phyloP scores from a whole-genome alignment of 148 eudicot species.

The Oxyria digyna region DNA sequence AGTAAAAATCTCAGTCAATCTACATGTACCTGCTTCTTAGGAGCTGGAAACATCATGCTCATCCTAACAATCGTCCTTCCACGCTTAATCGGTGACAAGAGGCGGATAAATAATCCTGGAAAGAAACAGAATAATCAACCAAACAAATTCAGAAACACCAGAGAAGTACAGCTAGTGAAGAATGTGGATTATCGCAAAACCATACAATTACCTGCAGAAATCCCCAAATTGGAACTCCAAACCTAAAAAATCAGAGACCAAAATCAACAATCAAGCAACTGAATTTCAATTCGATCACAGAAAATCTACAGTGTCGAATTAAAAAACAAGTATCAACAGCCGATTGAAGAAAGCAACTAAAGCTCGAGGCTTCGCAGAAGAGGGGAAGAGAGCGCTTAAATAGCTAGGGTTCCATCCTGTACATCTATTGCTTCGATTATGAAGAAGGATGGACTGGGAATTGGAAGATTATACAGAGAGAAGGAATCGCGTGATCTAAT shows the following conservation, averaged over 20 bases:
- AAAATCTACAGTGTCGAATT: not conserved
- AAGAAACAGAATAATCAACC: not conserved
- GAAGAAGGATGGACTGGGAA: not conserved
- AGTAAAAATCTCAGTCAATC: not conserved
- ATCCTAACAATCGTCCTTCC: not conserved
- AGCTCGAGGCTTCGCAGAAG: not conserved
- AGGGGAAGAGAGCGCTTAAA: not conserved
- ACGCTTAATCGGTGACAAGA: not conserved
- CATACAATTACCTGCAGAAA: slow-evolving; percentile 2
- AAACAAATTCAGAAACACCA: not conserved
- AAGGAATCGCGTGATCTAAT: slow-evolving; percentile 7
- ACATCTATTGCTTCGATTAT: not conserved
- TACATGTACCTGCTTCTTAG: slow-evolving; percentile 6
- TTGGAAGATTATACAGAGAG: not conserved
- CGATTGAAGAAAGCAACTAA: not conserved
- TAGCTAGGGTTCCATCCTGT: slow-evolving; percentile 5
- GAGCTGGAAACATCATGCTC: slow-evolving; percentile 4
- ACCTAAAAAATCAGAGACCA: not conserved
- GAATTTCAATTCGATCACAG: not conserved
- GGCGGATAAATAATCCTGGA: not conserved
- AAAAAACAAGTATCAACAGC: not conserved
- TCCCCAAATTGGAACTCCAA: not conserved
- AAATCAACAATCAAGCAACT: not conserved
- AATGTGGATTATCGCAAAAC: not conserved
- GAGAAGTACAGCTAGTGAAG: not conserved